Base-by-base conservation (phyloP, 345 rosid genomes). In the Anacardium occidentale region DNA sequence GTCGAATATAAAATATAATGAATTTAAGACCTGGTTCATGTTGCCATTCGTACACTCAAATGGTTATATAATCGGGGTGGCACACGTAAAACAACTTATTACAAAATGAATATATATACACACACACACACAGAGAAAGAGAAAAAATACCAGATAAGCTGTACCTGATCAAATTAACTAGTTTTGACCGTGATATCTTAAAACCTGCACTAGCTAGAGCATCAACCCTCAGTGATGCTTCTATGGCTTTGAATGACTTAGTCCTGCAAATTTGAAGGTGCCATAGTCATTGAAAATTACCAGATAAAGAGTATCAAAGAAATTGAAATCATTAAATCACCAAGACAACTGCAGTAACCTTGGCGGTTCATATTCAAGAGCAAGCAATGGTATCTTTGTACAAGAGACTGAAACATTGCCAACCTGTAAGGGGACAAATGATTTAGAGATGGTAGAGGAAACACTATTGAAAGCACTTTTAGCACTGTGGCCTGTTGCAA, bases 141-240 rank as follows among this genome's bases (percentile, higher is more conserved):
- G 64, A 0, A 61, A n/a, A 32, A 17, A 44, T 29, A 29, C 32
- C 32, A 29, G 32, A 29, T 29, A 1, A 29, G 53, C 44, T 12
- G 55, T 85, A 89, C 98, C 98, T 83, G 76, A 90, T 94, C 77
- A 90, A 74, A 78, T 84, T 83, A 67, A 88, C 93, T 71, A 94
- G 86, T 66, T 94, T 94, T 68, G 98, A 88, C 70, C 97, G 80
- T 44, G 98, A 92, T 69, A 92, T 88, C 87, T 89, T 94, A 79
- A 90, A 94, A 69, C 98, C 98, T 21, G 97, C 98, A 86, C 98
- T 94, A 66, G 96, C 98, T 42, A 94, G 77, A 65, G 98, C 98
- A 87, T 94, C 98, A 44, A 94, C 87, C 76, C 98, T 85, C 50
- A 92, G 80, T 0, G 98, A 94, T 69, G 97, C 93, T 76, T 94